Evolutionary conservation across 1,139 yeast species (phyloP), one percentile per base, ranked within the genome.

Genomic region (Debaryomyces nepalensis): DNA sequence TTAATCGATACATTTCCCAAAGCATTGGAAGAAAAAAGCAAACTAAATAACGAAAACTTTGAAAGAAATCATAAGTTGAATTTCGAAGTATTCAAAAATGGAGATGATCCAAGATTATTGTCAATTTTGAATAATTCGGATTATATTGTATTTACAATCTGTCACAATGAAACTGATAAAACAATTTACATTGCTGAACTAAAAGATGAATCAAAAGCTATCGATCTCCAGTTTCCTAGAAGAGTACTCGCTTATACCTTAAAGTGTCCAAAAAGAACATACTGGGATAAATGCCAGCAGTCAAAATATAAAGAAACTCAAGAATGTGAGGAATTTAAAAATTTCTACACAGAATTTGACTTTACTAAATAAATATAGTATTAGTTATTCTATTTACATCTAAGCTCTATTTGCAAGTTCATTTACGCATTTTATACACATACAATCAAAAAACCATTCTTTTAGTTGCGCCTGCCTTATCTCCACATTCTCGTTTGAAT

Each of bases 151-250:
- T 75, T 79, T 42, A 67, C 72, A 2, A 46, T 76, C 0, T 59
- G 51, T 42, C 40, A 44, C 3, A 38, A 48, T 3, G 54, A 51
- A 4, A 39, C 40, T 0, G 47, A 51, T 4, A 51, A 42, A 12
- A 55, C 53, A 0, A 47, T 49, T 12, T 65, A 55, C 41, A 50
- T 64, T 29, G 47, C 68, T 23, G 53, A 57, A 16, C 50, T 75
- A 6, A 56, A 51, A 1, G 59, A 61, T 18, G 49, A 51, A 0
- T 49, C 49, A 4, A 58, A 61, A 33, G 49, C 59, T 4, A 63
- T 87, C 6, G 96, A 87, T 59, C 64, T 87, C 10, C 95, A 87
- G 52, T 86, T 87, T 52, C 95, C 95, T 1, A 70, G 96, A 57
- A 71, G 90, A 52, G 90, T 85, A 1, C 55, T 86, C 29, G 89